Conservation (phyloP, 345 rosid genomes). For the Syzygium jambos region DNA sequence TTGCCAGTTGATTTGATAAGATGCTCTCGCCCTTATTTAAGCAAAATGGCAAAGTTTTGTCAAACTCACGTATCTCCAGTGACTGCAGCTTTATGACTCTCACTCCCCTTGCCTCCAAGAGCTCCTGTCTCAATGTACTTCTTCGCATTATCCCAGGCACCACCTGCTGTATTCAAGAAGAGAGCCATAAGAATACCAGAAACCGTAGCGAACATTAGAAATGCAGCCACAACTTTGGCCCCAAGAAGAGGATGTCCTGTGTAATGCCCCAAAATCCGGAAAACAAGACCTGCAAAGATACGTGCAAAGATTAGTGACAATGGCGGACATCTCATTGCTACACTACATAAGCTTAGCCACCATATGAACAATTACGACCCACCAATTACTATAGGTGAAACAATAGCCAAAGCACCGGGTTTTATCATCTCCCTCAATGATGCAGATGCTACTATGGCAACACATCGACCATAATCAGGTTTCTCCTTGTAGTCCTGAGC, state of each 20-base stretch:
- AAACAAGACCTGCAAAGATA: constrained; percentile 50
- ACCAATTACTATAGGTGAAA: constrained; percentile 85
- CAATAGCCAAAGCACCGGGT: constrained; percentile 92
- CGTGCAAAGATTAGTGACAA: background rate
- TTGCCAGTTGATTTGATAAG: background rate
- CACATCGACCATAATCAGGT: constrained; percentile 98
- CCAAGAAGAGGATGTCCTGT: constrained; percentile 94
- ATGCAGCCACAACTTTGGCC: constrained; percentile 89
- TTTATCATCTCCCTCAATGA: constrained; percentile 96
- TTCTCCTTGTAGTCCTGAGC: constrained; percentile 87
- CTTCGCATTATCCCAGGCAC: constrained; percentile 99
- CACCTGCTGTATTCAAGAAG: constrained; percentile 95
- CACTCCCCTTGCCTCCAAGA: constrained; percentile 98
- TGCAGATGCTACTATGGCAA: constrained; percentile 94
- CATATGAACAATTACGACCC: constrained; percentile 4
- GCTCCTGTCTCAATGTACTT: constrained; percentile 95
- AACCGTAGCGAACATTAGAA: constrained; percentile 96
- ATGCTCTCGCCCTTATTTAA: background rate
- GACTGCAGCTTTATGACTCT: constrained; percentile 91
- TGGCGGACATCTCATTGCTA: background rate
- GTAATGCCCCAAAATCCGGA: constrained; percentile 77
- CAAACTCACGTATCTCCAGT: constrained; percentile 95
- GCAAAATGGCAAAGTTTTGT: background rate
- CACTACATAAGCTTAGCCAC: background rate
- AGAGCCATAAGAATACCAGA: constrained; percentile 98